Conservation (phyloP, 371 early-diverging fungal genomes). For the Phascolomyces articulosus region DNA sequence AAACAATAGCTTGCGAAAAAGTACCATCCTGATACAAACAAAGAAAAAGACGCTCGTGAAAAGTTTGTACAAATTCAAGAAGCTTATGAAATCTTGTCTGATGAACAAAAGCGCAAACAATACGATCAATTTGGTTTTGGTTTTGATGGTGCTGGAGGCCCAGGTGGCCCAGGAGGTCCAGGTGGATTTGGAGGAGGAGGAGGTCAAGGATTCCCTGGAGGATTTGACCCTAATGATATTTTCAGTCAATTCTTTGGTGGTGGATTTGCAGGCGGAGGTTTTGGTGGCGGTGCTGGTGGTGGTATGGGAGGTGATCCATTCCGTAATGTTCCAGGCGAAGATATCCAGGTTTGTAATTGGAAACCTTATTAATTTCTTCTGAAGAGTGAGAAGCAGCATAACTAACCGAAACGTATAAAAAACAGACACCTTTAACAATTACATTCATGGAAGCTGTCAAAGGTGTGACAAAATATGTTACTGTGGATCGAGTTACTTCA, state of each 20-base stretch:
- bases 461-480: slow-evolving; percentile 70
- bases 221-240: slow-evolving; percentile 68
- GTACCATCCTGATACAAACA: slow-evolving; percentile 97
- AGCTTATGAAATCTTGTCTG: slow-evolving; percentile 94
- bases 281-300: slow-evolving; percentile 40
- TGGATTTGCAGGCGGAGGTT: slow-evolving; percentile 40
- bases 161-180: slow-evolving; percentile 57
- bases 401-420: not conserved
- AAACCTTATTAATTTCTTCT: no score
- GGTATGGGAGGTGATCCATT: slow-evolving; percentile 40
- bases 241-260: slow-evolving; percentile 77
- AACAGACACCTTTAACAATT: slow-evolving; percentile 56
- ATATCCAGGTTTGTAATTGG: slow-evolving; percentile 41
- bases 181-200: slow-evolving; percentile 64
- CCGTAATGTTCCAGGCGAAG: slow-evolving; percentile 37
- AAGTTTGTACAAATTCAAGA: slow-evolving; percentile 96
- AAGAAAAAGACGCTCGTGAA: slow-evolving; percentile 86
- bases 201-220: slow-evolving; percentile 66
- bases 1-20: slow-evolving; percentile 80
- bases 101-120: slow-evolving; percentile 84
- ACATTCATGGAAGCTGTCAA: slow-evolving; percentile 91
- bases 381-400: no score
- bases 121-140: slow-evolving; percentile 92
- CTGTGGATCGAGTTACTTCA: slow-evolving; percentile 60
- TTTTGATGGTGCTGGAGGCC: slow-evolving; percentile 39